Conservation (phyloP, 108 stramenopile genomes). For the Nitzschia sp. region DNA sequence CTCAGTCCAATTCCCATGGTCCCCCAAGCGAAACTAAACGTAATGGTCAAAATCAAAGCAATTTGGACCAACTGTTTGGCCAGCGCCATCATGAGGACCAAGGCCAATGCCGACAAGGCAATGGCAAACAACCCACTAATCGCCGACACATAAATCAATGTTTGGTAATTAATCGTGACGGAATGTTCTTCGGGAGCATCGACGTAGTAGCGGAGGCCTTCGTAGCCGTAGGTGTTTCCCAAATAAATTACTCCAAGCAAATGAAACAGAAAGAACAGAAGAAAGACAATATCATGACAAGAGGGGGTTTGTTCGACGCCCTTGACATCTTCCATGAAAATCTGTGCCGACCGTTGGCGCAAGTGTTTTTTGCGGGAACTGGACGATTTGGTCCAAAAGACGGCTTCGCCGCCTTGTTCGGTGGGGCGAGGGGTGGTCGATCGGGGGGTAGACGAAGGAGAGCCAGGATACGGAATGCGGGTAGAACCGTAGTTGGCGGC, state of each 20-base stretch:
- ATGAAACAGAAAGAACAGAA: slow-evolving; percentile 68
- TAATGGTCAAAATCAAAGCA: slow-evolving; percentile 65
- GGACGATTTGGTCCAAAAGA: slow-evolving; percentile 26
- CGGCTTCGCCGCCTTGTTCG: slow-evolving; percentile 41
- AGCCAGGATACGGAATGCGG: neutral
- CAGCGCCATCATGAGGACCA: slow-evolving; percentile 72
- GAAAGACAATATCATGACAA: slow-evolving; percentile 66
- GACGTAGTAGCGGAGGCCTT: slow-evolving; percentile 54
- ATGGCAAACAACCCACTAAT: slow-evolving; percentile 72
- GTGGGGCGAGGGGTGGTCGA: neutral
- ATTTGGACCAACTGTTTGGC: slow-evolving; percentile 70
- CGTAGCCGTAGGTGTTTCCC: slow-evolving; percentile 60
- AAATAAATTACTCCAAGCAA: slow-evolving; percentile 47
- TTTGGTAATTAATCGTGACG: slow-evolving; percentile 58
- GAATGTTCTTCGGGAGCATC: slow-evolving; percentile 18
- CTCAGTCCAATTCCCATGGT: slow-evolving; percentile 82
- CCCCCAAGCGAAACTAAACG: slow-evolving; percentile 79
- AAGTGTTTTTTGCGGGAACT: slow-evolving; percentile 57
- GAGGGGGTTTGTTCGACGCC: slow-evolving; percentile 60
- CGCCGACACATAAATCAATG: slow-evolving; percentile 61
- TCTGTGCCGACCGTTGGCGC: slow-evolving; percentile 72
- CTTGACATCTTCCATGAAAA: slow-evolving; percentile 72
- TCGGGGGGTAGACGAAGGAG: neutral
- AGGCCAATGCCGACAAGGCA: slow-evolving; percentile 50
- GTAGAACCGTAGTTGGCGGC: neutral